These are phyloP conservation scores for Diaporthe longicolla DNA, from an alignment of 2,329 filamentous ascomycete species.

Conservation along the genomic window DNA sequence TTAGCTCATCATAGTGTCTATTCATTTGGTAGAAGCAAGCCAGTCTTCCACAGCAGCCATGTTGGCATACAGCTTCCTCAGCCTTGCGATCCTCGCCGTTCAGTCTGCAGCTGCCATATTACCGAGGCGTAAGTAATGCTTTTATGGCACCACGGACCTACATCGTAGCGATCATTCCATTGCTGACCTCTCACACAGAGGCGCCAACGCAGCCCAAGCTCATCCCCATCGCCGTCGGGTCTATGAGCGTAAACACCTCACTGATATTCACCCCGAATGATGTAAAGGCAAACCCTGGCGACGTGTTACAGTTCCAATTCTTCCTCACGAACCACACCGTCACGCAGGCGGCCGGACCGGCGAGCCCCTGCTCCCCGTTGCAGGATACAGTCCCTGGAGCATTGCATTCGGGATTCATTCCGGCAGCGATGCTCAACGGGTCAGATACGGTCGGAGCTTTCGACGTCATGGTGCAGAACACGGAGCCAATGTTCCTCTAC, in stretches of 20 bases:
- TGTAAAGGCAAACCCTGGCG: slow-evolving; percentile 14
- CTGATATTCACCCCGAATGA: slow-evolving; percentile 28
- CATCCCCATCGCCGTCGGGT: slow-evolving; percentile 20
- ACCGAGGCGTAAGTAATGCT: neutral
- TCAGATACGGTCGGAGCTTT: slow-evolving; percentile 19
- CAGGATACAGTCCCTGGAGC: neutral
- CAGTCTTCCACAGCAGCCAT: neutral
- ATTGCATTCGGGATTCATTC: slow-evolving; percentile 21
- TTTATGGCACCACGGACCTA: no score
- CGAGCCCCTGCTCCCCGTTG: slow-evolving; percentile 15
- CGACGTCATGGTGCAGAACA: slow-evolving; percentile 28
- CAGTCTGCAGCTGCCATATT: neutral
- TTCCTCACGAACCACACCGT: slow-evolving; percentile 25
- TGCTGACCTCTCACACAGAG: slow-evolving; percentile 4
- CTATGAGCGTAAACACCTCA: slow-evolving; percentile 23
- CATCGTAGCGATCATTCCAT: neutral
- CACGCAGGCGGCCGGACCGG: neutral
- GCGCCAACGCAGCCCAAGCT: neutral
- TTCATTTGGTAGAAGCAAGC: neutral
- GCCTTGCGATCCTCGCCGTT: neutral
- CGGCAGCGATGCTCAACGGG: slow-evolving; percentile 10
- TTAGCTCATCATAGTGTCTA: neutral
- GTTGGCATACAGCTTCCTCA: neutral
- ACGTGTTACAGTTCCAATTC: slow-evolving; percentile 31
- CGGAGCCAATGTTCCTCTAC: slow-evolving; percentile 14